These are phyloP conservation scores for Colletotrichum sp. DNA, from an alignment of 2,329 filamentous ascomycete species.

Conservation along the genomic window DNA sequence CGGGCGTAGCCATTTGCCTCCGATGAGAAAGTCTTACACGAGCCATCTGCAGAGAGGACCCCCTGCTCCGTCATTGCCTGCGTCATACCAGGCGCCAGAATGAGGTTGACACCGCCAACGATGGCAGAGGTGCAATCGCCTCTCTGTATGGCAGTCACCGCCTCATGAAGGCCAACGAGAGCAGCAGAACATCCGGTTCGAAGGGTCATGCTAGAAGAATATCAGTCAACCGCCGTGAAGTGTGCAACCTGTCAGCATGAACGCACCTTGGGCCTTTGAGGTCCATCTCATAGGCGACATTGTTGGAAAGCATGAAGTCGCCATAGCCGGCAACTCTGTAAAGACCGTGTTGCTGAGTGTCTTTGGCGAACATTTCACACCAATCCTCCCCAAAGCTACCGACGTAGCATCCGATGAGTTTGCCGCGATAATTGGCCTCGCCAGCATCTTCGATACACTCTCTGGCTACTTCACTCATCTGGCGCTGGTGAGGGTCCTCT, in stretches of 20 bases:
- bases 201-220: constrained; percentile 26
- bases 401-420: constrained; percentile 29
- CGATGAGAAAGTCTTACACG: constrained; percentile 32
- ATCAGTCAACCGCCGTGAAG: constrained; percentile 6
- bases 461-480: constrained; percentile 32
- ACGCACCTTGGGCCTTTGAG: constrained; percentile 7
- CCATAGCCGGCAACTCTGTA: constrained; percentile 14
- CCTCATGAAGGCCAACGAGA: constrained; percentile 27
- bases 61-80: constrained; percentile 1
- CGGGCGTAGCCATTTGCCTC: constrained; percentile 46
- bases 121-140: constrained; percentile 23
- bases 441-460: constrained; percentile 34
- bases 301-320: constrained; percentile 25
- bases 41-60: constrained; percentile 18
- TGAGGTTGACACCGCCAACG: constrained; percentile 29
- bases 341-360: neutral
- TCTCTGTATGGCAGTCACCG: constrained; percentile 20
- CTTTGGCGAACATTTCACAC: constrained; percentile 20
- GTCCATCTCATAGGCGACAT: constrained; percentile 19
- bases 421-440: constrained; percentile 26
- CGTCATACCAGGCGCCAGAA: constrained; percentile 29
- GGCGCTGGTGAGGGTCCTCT: neutral
- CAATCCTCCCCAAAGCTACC: constrained; percentile 15
- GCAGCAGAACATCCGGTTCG: constrained; percentile 31
- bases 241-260: neutral